Conservation (phyloP, 2,329 filamentous ascomycete genomes). For the Colletotrichum godetiae region DNA sequence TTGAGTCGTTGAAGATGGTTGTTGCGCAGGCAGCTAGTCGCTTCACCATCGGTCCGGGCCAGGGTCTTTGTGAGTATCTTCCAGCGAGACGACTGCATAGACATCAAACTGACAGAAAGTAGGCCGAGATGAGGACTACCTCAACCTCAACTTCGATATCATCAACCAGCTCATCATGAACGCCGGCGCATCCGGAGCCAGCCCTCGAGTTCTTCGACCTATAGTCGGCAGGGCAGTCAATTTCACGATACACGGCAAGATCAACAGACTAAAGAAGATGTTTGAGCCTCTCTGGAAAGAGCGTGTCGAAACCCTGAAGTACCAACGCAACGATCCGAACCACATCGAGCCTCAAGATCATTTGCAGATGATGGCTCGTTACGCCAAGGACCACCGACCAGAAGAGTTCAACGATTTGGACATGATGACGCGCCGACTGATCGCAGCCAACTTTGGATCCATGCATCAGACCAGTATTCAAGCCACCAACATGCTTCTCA, state of each 20-base stretch:
- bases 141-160: conserved; percentile 43
- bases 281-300: conserved; percentile 39
- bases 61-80: conserved; percentile 41
- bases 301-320: conserved; percentile 40
- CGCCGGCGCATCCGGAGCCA: conserved; percentile 45
- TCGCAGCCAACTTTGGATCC: conserved; percentile 48
- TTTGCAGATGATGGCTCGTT: conserved; percentile 55
- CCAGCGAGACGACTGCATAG: no score
- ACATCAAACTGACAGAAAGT: neutral
- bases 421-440: conserved; percentile 46
- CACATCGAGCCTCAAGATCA: conserved; percentile 48
- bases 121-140: conserved; percentile 49
- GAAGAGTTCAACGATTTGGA: conserved; percentile 46
- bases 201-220: conserved; percentile 46
- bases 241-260: conserved; percentile 37
- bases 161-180: conserved; percentile 46
- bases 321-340: conserved; percentile 25
- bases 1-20: conserved; percentile 41
- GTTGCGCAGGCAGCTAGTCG: conserved; percentile 45
- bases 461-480: conserved; percentile 54
- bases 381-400: conserved; percentile 50
- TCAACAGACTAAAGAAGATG: conserved; percentile 43
- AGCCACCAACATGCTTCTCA: conserved; percentile 52
- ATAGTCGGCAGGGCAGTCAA: conserved; percentile 43
- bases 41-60: conserved; percentile 44